Evolutionary conservation across 306 rosid species (phyloP), one percentile per base, ranked within the genome.

Genomic region (Cucurbita maxima): DNA sequence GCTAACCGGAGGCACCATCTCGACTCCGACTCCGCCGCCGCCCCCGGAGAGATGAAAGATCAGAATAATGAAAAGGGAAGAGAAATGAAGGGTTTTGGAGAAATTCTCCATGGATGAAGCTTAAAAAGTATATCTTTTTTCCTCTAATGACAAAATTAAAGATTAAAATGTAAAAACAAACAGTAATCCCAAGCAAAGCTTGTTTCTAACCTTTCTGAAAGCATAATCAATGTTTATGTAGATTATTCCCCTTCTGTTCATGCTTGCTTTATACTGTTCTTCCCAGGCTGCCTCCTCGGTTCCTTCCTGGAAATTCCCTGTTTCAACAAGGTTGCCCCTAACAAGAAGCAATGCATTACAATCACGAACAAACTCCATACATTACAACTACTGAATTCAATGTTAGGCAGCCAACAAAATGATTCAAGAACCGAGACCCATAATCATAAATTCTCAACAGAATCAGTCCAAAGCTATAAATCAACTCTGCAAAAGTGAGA

Each of bases 251-350:
- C 82, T 61, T 79, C 52, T 74, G 80, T 79, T 79, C 78, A 80
- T 78, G 60, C 71, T 83, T 78, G 70, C 55, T 15, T 67, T 86
- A 83, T 88, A 43, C 96, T 85, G 86, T 88, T 44, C 96, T 89
- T 89, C 75, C 85, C 77, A 44, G 60, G 41, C 56, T 30, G 76
- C 16, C 69, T 53, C 13, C 38, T 58, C 53, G 11, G n/a, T n/a
- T 47, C 71, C 57, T 51, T 52, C 63, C 68, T 61, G 67, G 11
- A 36, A 14, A 59, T 36, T 59, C 44, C 68, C 68, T 61, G 47
- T 61, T 61, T 61, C 47, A 61, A 37, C 5, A 61, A 15, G 22
- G 54, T 54, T 25, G 48, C 58, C 74, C 43, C 58, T 15, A 50
- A 50, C 54, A 70, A 70, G 74, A 70, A 70, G 58, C 58, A 50